Evolutionary conservation across 148 eudicot genomes (phyloP).

Genomic region (Camellia granthamiana): DNA sequence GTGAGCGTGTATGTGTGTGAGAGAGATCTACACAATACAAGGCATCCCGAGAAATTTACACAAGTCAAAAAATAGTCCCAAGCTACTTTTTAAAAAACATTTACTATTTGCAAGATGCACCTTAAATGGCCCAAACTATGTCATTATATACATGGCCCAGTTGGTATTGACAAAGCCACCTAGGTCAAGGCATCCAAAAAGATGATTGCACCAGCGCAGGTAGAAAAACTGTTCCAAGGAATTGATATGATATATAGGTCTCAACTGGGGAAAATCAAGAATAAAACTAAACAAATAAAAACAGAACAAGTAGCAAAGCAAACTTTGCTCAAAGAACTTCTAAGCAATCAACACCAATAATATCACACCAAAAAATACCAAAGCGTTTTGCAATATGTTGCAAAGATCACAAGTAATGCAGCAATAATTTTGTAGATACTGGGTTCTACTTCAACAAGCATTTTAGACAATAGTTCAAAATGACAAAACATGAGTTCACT

Average conservation of each 20-base stretch:
- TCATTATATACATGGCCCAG: no score
- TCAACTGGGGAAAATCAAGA: no score
- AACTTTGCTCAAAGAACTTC: background rate
- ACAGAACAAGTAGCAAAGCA: background rate
- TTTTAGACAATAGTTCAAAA: background rate
- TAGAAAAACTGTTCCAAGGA: background rate
- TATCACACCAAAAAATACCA: background rate
- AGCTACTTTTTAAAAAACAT: no score
- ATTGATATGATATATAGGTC: background rate
- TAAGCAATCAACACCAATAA: background rate
- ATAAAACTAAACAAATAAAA: no score
- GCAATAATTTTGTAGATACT: background rate
- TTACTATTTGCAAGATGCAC: no score
- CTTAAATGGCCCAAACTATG: no score
- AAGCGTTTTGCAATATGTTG: background rate
- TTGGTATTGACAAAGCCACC: no score
- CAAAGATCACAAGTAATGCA: background rate
- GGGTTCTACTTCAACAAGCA: slow-evolving; percentile 3
- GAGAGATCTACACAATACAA: no score
- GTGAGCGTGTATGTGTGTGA: no score
- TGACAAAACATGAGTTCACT: background rate
- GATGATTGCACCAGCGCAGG: background rate
- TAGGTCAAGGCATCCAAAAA: no score
- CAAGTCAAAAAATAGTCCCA: no score
- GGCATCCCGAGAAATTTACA: no score